These are phyloP conservation scores for Phaeosphaeria sp. DNA, from an alignment of 2,329 filamentous ascomycete genomes.

Conservation along the genomic window DNA sequence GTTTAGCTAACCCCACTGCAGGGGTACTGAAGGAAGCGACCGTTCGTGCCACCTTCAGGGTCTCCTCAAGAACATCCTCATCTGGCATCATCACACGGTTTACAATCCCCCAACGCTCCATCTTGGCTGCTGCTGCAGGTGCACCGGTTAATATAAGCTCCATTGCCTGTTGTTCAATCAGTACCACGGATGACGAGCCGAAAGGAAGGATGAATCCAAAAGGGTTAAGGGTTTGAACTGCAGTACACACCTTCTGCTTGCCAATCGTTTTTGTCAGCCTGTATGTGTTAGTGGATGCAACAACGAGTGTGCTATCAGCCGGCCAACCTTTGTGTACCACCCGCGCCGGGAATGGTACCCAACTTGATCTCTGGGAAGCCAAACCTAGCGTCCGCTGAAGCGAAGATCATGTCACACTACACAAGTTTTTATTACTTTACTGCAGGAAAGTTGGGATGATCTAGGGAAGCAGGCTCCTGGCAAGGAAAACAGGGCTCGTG, in stretches of 20 bases:
- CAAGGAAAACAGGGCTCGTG: background rate
- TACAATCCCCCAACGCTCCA: constrained; percentile 51
- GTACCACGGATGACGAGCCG: constrained; percentile 9
- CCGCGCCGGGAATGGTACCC: constrained; percentile 87
- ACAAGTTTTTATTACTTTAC: constrained; percentile 2
- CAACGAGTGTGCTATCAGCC: background rate
- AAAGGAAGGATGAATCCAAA: background rate
- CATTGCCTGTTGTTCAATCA: constrained; percentile 48
- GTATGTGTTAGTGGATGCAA: constrained; percentile 64
- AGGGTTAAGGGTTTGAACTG: constrained; percentile 4
- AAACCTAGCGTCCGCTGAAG: constrained; percentile 82
- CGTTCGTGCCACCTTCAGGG: constrained; percentile 47
- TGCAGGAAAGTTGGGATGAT: background rate
- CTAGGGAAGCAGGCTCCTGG: background rate
- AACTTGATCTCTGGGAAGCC: constrained; percentile 96
- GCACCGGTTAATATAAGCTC: constrained; percentile 53
- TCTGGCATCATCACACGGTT: constrained; percentile 46
- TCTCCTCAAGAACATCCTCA: constrained; percentile 47
- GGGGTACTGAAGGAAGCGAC: constrained; percentile 52
- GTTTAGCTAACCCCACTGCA: constrained; percentile 52
- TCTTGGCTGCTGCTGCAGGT: constrained; percentile 45
- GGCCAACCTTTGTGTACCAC: constrained; percentile 41
- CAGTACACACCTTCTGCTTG: constrained; percentile 43
- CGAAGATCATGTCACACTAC: constrained; percentile 80
- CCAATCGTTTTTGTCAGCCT: constrained; percentile 72